Evolutionary conservation across 305 asterid species (phyloP), one percentile per base, ranked within the genome.

Genomic region (Lippia alba): DNA sequence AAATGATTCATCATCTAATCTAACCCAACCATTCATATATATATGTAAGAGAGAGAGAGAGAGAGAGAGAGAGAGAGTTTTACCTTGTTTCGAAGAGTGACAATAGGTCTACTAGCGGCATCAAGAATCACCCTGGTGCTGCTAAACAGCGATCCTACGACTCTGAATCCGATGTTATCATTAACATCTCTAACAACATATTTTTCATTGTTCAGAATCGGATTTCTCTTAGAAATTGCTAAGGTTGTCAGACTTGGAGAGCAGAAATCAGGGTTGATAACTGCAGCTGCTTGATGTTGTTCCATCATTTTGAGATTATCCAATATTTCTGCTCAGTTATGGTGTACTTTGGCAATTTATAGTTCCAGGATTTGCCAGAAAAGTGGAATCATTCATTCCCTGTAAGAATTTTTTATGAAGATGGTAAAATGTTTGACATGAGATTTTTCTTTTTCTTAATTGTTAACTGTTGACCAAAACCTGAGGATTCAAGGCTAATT

Each of bases 51-150:
- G 5, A 4, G 5, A 36, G 41, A 4, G 7, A 36, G 41, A 4
- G 5, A 4, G 5, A 48, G n/a, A 48, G 0, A n/a, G n/a, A n/a
- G n/a, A n/a, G 30, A 1, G 30, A 1, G 30, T 24, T 24, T 24
- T 36, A 78, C 83, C 86, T 82, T 71, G 44, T 15, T 20, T 2
- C 67, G 60, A 0, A 76, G 69, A 45, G 80, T 73, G 60, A 64
- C 12, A 24, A 73, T 17, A 4, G 86, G 81, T 0, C 24, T 19
- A 33, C 74, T 81, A 0, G 70, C 54, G 4, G 75, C 64, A 64
- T 81, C 81, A 11, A 33, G 33, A 48, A 79, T 33, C 4, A 39
- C 45, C 45, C 1, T 39, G 9, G 9, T 39, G 10, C 45, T 9
- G 10, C 45, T 39, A 39, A 39, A 39, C 10, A 0, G 45, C 2